Percentiles rank a stretch among this genome's conserved stretches.
These are phyloP conservation scores for Fusarium udum DNA, from an alignment of 2,329 filamentous ascomycete genomes.

Conservation along the genomic window DNA sequence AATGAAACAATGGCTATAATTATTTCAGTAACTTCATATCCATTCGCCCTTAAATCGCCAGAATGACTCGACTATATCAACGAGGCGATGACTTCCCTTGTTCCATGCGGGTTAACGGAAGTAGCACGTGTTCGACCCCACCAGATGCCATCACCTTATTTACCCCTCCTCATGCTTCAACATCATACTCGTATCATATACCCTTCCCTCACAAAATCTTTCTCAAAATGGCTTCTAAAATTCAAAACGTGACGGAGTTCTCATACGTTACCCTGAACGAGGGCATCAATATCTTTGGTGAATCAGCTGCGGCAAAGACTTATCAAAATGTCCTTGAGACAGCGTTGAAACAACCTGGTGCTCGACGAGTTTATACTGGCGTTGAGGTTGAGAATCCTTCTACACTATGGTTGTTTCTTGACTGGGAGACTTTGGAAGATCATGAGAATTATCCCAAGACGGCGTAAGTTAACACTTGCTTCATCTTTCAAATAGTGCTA, in stretches of 20 bases:
- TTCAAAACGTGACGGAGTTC: conserved; percentile 38
- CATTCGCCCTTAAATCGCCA: rapidly evolving
- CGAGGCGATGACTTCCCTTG: conserved; percentile 8
- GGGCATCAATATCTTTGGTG: conserved; percentile 24
- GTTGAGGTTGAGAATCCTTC: conserved; percentile 39
- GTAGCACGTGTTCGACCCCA: conserved; percentile 19
- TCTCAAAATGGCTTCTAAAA: conserved; percentile 26
- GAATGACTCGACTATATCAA: not conserved
- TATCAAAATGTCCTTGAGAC: conserved; percentile 29
- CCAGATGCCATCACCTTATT: conserved; percentile 11
- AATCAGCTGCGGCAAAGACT: conserved; percentile 26
- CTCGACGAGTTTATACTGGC: conserved; percentile 35
- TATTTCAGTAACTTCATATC: too few relatives aligned
- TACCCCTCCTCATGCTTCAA: conserved; percentile 14
- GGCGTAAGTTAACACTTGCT: not conserved
- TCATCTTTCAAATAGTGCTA: not conserved
- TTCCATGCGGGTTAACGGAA: conserved; percentile 35
- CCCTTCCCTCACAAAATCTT: not conserved
- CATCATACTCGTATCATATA: not conserved
- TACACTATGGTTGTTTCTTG: conserved; percentile 40
- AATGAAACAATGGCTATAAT: rapidly evolving
- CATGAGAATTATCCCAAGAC: conserved; percentile 31
- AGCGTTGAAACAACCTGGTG: conserved; percentile 37
- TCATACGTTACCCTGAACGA: conserved; percentile 31
- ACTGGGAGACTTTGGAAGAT: conserved; percentile 38